Conservation (phyloP, 2,329 filamentous ascomycete species). For the Epichloe baconii region DNA sequence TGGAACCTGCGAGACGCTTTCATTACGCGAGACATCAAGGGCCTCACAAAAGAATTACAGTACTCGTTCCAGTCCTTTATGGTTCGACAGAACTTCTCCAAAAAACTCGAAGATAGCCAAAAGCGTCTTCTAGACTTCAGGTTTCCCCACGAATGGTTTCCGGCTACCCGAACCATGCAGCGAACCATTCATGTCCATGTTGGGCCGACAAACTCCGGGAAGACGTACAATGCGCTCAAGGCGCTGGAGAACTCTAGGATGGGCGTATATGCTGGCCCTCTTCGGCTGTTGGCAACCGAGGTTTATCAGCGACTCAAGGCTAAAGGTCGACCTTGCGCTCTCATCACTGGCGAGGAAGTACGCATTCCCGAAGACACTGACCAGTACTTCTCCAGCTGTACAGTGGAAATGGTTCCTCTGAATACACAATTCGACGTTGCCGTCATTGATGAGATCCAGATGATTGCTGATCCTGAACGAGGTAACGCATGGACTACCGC, state of each 20-base stretch:
- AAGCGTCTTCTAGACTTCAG: slow-evolving; percentile 63
- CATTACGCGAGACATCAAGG: slow-evolving; percentile 34
- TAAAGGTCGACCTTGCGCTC: slow-evolving; percentile 61
- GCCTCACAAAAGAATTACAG: slow-evolving; percentile 44
- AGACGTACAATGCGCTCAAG: slow-evolving; percentile 89
- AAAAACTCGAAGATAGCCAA: slow-evolving; percentile 44
- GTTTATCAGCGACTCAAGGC: slow-evolving; percentile 79
- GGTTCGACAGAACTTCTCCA: slow-evolving; percentile 42
- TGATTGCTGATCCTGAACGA: slow-evolving; percentile 69
- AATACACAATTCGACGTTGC: slow-evolving; percentile 61
- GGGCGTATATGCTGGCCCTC: slow-evolving; percentile 82
- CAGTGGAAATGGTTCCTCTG: slow-evolving; percentile 73
- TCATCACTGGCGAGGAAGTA: slow-evolving; percentile 86
- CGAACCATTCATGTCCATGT: slow-evolving; percentile 85
- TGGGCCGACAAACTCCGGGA: slow-evolving; percentile 93
- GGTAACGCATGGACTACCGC: slow-evolving; percentile 95
- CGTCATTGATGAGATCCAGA: slow-evolving; percentile 97
- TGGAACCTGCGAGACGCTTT: slow-evolving; percentile 48
- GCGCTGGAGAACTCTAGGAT: slow-evolving; percentile 61
- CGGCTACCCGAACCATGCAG: slow-evolving; percentile 65
- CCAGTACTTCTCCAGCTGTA: slow-evolving; percentile 63
- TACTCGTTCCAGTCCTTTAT: slow-evolving; percentile 58
- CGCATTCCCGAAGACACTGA: slow-evolving; percentile 49
- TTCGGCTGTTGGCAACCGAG: slow-evolving; percentile 83
- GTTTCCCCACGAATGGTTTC: slow-evolving; percentile 89